A percentile compares a stretch with the other conserved stretches of the same genome.
Evolutionary conservation across 345 rosid genomes (phyloP).

Genomic region (Eucalyptus cloeziana): DNA sequence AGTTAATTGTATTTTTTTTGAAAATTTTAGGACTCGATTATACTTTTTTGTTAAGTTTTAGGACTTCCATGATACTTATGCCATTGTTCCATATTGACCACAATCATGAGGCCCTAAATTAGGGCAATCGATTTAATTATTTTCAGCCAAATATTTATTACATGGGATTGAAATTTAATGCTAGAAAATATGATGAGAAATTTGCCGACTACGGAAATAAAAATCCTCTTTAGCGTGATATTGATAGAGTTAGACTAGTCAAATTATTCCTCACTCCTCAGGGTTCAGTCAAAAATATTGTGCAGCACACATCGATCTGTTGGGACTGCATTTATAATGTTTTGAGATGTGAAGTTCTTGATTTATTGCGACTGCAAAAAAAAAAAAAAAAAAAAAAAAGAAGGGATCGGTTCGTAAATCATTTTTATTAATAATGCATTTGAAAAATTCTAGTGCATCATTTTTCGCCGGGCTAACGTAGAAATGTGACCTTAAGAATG

Average conservation of each 20-base stretch:
- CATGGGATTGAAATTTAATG: neutral
- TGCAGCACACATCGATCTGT: neutral
- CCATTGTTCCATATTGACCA: neutral
- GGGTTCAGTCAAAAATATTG: neutral
- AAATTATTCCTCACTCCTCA: neutral
- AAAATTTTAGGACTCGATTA: no score
- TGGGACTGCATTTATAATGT: neutral
- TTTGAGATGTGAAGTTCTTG: neutral
- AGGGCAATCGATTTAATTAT: neutral
- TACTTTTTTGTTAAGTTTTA: no score
- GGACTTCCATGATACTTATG: neutral
- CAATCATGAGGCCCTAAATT: neutral
- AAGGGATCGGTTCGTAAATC: neutral
- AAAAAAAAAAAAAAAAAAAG: accelerated
- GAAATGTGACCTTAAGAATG: neutral
- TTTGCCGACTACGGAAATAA: neutral
- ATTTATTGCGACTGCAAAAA: neutral
- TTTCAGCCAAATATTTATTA: neutral
- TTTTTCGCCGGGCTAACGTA: neutral
- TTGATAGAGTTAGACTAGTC: neutral
- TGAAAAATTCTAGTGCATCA: neutral
- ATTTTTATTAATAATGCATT: neutral
- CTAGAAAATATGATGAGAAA: neutral
- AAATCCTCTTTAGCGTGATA: neutral
- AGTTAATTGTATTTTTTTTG: no score